Evolutionary conservation across 2,329 filamentous ascomycete species (phyloP).

Genomic region (Fusarium verticillioides): DNA sequence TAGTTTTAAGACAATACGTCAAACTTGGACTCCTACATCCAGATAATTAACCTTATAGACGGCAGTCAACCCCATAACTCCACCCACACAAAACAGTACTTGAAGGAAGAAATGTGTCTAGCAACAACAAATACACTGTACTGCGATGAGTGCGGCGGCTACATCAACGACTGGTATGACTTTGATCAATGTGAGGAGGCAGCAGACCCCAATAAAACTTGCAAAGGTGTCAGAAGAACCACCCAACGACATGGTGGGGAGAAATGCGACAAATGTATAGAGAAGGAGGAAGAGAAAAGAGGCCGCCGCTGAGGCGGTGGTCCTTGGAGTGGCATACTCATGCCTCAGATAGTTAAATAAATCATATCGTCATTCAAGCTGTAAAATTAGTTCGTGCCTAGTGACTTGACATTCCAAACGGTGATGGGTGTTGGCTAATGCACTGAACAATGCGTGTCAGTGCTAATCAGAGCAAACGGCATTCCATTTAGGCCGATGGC

Average conservation of each 20-base stretch:
- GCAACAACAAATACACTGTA: background rate
- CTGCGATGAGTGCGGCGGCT: background rate
- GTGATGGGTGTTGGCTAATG: accelerated
- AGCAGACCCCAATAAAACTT: background rate
- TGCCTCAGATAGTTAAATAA: background rate
- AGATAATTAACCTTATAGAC: too few species aligned
- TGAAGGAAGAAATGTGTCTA: background rate
- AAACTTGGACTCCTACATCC: background rate
- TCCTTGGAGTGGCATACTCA: background rate
- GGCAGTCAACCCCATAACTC: accelerated
- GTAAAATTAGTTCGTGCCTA: background rate
- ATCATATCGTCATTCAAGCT: accelerated
- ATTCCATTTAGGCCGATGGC: accelerated
- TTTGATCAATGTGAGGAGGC: background rate
- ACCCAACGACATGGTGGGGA: background rate
- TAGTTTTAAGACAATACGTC: too few species aligned
- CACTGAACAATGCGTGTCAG: background rate
- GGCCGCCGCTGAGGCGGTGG: too few species aligned
- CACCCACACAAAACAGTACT: accelerated
- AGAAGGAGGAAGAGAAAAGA: background rate
- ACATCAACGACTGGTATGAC: background rate
- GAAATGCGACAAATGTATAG: background rate
- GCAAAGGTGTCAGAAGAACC: background rate
- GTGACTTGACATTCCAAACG: accelerated
- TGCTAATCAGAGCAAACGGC: background rate